Evolutionary conservation across 1,284 basidiomycete genomes (phyloP), one percentile per base, ranked within the genome.

Genomic region (Cutaneotrichosporon sp.): DNA sequence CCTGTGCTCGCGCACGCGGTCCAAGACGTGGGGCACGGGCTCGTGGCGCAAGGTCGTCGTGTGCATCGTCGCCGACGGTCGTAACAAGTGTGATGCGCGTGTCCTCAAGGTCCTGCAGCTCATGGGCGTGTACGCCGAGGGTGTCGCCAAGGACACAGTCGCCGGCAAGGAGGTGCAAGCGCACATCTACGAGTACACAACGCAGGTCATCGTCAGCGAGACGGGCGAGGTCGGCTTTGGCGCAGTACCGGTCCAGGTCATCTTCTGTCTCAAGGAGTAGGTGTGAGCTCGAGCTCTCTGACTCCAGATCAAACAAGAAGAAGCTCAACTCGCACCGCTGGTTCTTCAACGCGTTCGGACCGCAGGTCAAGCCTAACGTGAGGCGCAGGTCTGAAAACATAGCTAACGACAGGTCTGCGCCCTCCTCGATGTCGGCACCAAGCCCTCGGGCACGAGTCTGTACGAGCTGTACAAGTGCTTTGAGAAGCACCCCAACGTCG

Each of bases 101-200:
- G 77, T 78, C 2, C 67, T 80, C 58, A 79, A 78, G 66, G 74
- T 79, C 14, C 65, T 80, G 22, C 70, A 69, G 65, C 74, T 91
- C 84, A 95, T 97, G 92, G 95, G 95, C 36, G 90, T 90, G 72
- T 97, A 96, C 80, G 92, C 96, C 82, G 94, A 97, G 81, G 94
- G 94, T 68, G 88, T 97, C 63, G 91, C 93, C 73, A 97, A 97
- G 80, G 90, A 95, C 77, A 89, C 90, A 5, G 90, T 97, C 55
- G 92, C 85, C 31, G 91, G 91, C 60, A 95, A 95, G 79, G 92
- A 94, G 69, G 93, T 96, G 22, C 90, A 89, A n/a, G 90, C 92
- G 9, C 91, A 94, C 78, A 91, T 96, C 67, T 97, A 92, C 76
- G 93, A 97, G 88, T 91, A 89, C 74, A 92, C 91, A 2, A 86